Evolutionary conservation across 2,329 filamentous ascomycete species (phyloP).

Genomic region (Verticillium klebahnii): DNA sequence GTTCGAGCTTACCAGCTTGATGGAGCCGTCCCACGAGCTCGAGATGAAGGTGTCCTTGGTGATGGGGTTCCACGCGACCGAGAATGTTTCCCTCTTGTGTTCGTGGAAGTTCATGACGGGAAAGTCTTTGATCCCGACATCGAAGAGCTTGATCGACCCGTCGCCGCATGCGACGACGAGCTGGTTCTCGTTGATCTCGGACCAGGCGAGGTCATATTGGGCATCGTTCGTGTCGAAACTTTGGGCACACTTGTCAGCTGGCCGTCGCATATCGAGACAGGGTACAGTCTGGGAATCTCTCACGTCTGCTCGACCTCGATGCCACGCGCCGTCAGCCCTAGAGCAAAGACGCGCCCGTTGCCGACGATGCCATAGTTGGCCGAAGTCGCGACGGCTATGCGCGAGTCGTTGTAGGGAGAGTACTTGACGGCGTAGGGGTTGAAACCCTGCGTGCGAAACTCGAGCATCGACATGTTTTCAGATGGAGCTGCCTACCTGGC

Average conservation of each 20-base stretch:
- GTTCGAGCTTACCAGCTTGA: constrained; percentile 65
- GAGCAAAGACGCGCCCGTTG: constrained; percentile 83
- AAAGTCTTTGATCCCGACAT: constrained; percentile 74
- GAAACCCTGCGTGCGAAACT: constrained; percentile 89
- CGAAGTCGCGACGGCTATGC: constrained; percentile 84
- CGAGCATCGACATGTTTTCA: constrained; percentile 62
- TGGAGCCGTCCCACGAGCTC: constrained; percentile 91
- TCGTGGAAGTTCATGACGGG: constrained; percentile 91
- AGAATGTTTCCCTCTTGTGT: constrained; percentile 89
- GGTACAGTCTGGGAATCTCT: constrained; percentile 13
- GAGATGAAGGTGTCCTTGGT: constrained; percentile 88
- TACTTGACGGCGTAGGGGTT: constrained; percentile 98
- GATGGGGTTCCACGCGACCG: constrained; percentile 87
- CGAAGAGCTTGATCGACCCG: constrained; percentile 91
- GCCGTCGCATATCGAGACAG: neutral
- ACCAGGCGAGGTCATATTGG: constrained; percentile 93
- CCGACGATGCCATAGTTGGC: constrained; percentile 96
- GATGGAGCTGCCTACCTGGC: neutral
- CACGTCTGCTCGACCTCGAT: constrained; percentile 81
- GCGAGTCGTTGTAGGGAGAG: constrained; percentile 95
- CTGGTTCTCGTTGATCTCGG: constrained; percentile 94
- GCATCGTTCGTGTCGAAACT: constrained; percentile 97
- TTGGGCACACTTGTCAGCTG: constrained; percentile 3
- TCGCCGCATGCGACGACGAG: constrained; percentile 85
- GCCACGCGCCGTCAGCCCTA: constrained; percentile 77